Evolutionary conservation across 495 filamentous ascomycete species (phyloP).

Genomic region (Penicillium waksmanii): DNA sequence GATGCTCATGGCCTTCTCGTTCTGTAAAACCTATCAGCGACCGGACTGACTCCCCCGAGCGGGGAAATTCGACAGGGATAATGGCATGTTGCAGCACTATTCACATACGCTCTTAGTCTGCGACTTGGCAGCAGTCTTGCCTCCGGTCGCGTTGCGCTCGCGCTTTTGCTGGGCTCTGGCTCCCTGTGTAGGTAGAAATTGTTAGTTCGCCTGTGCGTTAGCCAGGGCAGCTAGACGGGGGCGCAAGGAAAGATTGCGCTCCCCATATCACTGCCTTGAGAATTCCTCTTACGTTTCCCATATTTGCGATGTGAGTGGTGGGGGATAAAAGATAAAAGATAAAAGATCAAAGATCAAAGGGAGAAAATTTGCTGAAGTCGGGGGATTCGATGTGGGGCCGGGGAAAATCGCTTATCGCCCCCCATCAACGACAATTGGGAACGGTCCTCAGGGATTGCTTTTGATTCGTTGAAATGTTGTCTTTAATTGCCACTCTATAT

Average conservation of each 20-base stretch:
- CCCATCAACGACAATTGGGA: neutral
- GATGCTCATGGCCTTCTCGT: slow-evolving; percentile 35
- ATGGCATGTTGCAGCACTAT: neutral
- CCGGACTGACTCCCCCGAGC: neutral
- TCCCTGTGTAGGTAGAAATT: slow-evolving; percentile 25
- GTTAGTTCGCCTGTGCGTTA: slow-evolving; percentile 17
- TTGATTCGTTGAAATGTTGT: neutral
- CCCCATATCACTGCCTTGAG: neutral
- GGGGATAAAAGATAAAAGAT: neutral
- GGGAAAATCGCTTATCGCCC: slow-evolving; percentile 2
- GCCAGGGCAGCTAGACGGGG: neutral
- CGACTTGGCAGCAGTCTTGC: slow-evolving; percentile 27
- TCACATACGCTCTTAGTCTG: slow-evolving; percentile 30
- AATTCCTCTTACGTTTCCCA: slow-evolving; percentile 8
- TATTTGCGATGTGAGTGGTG: neutral
- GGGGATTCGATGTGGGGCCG: slow-evolving; percentile 2
- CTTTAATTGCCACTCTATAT: too few species aligned
- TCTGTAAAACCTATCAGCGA: slow-evolving; percentile 14
- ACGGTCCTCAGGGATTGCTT: neutral
- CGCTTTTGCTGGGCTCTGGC: slow-evolving; percentile 35
- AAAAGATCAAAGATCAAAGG: neutral
- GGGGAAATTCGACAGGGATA: neutral
- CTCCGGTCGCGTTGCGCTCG: slow-evolving; percentile 28
- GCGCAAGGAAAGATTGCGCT: neutral
- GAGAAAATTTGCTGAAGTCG: slow-evolving; percentile 6